These are phyloP conservation scores for Aspergillus olivimuriae DNA, from an alignment of 495 filamentous ascomycete genomes.

Conservation along the genomic window DNA sequence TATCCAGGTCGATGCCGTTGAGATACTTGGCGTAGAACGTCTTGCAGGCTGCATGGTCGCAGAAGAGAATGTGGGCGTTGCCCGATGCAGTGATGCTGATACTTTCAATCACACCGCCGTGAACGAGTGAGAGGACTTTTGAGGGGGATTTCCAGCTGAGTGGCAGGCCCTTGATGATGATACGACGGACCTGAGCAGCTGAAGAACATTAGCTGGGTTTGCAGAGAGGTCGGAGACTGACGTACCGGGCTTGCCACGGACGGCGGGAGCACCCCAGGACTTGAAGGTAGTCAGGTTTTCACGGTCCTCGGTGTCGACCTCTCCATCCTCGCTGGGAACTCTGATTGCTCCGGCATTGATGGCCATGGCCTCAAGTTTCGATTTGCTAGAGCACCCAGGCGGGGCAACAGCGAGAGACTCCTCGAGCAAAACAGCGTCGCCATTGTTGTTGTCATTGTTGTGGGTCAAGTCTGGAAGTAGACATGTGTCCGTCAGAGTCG, in stretches of 20 bases:
- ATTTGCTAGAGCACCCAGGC: no score
- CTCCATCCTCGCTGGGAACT: no score
- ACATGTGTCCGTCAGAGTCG: neutral
- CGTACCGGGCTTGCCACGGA: conserved; percentile 23
- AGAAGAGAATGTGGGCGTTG: conserved; percentile 35
- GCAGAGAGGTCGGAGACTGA: neutral
- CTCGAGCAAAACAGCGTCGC: no score
- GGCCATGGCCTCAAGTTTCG: no score
- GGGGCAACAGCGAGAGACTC: no score
- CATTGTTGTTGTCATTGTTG: conserved; percentile 1
- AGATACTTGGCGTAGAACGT: conserved; percentile 35
- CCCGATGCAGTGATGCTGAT: conserved; percentile 10
- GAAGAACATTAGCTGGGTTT: conserved; percentile 6
- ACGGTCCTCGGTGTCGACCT: conserved; percentile 10
- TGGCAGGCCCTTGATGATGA: conserved; percentile 36
- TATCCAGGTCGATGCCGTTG: conserved; percentile 37
- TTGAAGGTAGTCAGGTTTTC: conserved; percentile 20
- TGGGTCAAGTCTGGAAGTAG: neutral
- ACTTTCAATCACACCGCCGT: conserved; percentile 40
- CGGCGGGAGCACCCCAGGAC: conserved; percentile 19
- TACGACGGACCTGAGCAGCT: conserved; percentile 27
- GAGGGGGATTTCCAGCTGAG: conserved; percentile 19
- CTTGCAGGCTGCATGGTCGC: conserved; percentile 28
- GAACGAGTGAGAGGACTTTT: conserved; percentile 35
- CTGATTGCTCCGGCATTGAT: no score